Conservation (phyloP, 2,329 filamentous ascomycete genomes). For the Fusarium euwallaceae region DNA sequence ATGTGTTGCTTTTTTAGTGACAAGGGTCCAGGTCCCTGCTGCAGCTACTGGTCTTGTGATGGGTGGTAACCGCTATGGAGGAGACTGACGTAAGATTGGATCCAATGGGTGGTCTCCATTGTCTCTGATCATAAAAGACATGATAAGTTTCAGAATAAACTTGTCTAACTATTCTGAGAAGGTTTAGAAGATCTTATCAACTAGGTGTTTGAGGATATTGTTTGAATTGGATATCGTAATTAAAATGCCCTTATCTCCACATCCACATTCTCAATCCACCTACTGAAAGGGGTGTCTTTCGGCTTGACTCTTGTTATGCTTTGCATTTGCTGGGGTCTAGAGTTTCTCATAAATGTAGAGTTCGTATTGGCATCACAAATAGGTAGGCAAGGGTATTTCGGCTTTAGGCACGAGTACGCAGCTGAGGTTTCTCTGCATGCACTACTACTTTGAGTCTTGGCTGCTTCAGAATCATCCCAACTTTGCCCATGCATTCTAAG, state of each 20-base stretch:
- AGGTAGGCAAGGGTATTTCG: not conserved
- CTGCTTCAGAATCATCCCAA: not conserved
- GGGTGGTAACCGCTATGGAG: not conserved
- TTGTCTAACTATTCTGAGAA: not conserved
- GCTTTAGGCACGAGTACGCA: not conserved
- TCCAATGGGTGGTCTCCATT: not conserved
- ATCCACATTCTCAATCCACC: not conserved
- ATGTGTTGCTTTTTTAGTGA: slow-evolving; percentile 7
- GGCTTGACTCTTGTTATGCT: slow-evolving; percentile 1
- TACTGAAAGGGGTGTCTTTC: not conserved
- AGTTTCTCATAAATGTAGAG: not conserved
- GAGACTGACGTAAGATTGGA: slow-evolving; percentile 1
- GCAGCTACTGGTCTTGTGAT: not conserved
- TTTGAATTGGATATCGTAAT: not conserved
- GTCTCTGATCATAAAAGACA: not conserved
- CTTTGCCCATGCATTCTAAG: not conserved
- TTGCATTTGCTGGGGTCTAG: not conserved
- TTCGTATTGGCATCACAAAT: not conserved
- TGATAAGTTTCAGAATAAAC: not conserved
- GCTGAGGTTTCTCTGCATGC: not conserved
- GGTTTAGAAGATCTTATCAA: not conserved
- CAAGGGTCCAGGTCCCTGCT: slow-evolving; percentile 30
- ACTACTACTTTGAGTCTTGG: not conserved
- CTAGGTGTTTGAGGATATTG: not conserved
- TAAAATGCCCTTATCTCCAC: not conserved